Evolutionary conservation across 2,329 filamentous ascomycete species (phyloP), one percentile per base, ranked within the genome.

Genomic region (Colletotrichum sp.): DNA sequence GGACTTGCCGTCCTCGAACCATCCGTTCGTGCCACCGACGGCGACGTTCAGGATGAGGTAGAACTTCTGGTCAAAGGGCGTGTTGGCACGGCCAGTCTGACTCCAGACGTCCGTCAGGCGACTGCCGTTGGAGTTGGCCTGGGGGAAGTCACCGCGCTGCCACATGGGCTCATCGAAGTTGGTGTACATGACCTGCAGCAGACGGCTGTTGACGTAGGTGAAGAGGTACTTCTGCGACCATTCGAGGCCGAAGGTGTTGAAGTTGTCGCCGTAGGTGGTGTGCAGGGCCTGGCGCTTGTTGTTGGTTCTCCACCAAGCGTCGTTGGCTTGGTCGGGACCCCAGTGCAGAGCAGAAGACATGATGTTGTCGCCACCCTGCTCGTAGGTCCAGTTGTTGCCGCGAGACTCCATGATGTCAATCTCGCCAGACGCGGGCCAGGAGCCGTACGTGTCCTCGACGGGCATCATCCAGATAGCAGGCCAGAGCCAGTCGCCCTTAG

Each of bases 401-500:
- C 95, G 94, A 32, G 92, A 92, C 84, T 97, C 94, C 80, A 92
- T 87, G 70, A 97, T 94, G 82, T 97, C 95, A 67, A 97, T 97
- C 84, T 97, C 95, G 61, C 95, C 95, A 10, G 94, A 96, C 9
- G 87, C 85, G 2, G 95, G 95, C 95, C 95, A 97, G 2, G 89
- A 80, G 2, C 95, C 95, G 82, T 97, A 97, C 1, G 87, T 92
- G 69, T 92, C 88, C 58, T 93, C 87, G 62, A 91, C 91, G 2
- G 95, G 95, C 87, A 97, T 88, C 94, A 97, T 94, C 94, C 94
- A 96, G 80, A 97, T 96, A n/a, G 94, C 94, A 3, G 95, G 95
- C 95, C 95, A 97, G 13, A 97, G 89, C 95, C 95, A 97, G 85
- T 97, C 95, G 69, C 95, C 95, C 63, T 87, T 84, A 6, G 95